These are phyloP conservation scores for Puya raimondii DNA, from an alignment of 176 grass and related monocot genomes.

Conservation along the genomic window DNA sequence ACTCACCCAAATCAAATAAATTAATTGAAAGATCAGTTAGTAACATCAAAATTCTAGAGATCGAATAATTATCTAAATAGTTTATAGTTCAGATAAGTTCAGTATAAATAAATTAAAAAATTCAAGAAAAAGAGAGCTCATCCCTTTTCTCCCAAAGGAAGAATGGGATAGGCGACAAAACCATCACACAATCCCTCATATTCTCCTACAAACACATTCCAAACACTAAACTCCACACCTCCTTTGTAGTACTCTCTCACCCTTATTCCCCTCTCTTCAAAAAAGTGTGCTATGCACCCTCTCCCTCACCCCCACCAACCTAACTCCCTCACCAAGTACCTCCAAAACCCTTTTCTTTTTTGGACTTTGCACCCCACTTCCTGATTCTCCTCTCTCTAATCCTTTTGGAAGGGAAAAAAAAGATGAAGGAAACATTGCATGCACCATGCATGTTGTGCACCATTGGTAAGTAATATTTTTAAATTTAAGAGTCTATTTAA, in stretches of 20 bases:
- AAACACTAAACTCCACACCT: slow-evolving; percentile 50
- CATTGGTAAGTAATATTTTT: too few relatives aligned
- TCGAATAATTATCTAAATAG: too few relatives aligned
- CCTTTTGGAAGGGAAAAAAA: neutral
- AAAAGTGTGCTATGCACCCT: slow-evolving; percentile 52
- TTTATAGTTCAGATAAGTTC: too few relatives aligned
- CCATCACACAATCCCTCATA: slow-evolving; percentile 67
- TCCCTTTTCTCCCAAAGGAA: slow-evolving; percentile 28
- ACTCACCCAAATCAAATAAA: too few relatives aligned
- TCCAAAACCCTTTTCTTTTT: slow-evolving; percentile 39
- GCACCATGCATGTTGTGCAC: slow-evolving; percentile 15
- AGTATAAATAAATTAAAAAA: too few relatives aligned
- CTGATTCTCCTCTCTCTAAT: slow-evolving; percentile 54
- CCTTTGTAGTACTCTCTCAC: slow-evolving; percentile 60
- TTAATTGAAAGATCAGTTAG: too few relatives aligned
- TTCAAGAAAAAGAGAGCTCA: neutral
- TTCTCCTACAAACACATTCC: slow-evolving; percentile 52
- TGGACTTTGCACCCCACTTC: slow-evolving; percentile 52
- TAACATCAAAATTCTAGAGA: too few relatives aligned
- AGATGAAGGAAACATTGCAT: slow-evolving; percentile 9
- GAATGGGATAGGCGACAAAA: slow-evolving; percentile 41
- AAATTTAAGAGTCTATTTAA: too few relatives aligned
- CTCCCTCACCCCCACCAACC: slow-evolving; percentile 30
- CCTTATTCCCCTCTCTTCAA: slow-evolving; percentile 42
- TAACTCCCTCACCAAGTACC: slow-evolving; percentile 13